A percentile compares a stretch with the other conserved stretches of the same genome.
Evolutionary conservation across 345 rosid genomes (phyloP).

Genomic region (Dipteronia sinensis): DNA sequence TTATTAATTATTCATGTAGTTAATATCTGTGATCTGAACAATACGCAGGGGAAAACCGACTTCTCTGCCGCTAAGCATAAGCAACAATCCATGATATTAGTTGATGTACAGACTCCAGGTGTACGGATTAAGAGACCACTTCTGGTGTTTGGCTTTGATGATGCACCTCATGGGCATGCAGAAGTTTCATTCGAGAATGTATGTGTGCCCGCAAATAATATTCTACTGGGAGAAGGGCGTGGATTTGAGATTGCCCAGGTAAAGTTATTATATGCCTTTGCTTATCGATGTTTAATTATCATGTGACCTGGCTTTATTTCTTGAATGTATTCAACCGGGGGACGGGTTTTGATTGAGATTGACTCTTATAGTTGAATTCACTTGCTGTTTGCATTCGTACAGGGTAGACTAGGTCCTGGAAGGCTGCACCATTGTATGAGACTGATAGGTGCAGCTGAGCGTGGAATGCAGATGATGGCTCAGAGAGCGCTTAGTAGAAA

Average conservation of each 20-base stretch:
- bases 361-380: neutral
- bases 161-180: conserved; percentile 99
- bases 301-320: neutral
- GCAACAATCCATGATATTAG: conserved; percentile 97
- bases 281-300: neutral
- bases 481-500: conserved; percentile 78
- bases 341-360: neutral
- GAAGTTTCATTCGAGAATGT: conserved; percentile 81
- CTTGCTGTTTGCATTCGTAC: conserved; percentile 30
- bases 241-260: conserved; percentile 99
- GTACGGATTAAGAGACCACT: conserved; percentile 78
- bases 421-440: conserved; percentile 99
- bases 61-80: conserved; percentile 75
- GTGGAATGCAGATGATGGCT: conserved; percentile 94
- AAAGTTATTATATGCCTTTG: conserved; percentile 18
- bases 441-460: conserved; percentile 94
- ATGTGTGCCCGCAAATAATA: conserved; percentile 75
- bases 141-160: conserved; percentile 87
- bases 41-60: conserved; percentile 86
- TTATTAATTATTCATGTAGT: conserved; percentile 7
- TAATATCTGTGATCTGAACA: conserved; percentile 16
- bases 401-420: conserved; percentile 99
- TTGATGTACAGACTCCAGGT: conserved; percentile 78
- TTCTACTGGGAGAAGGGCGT: conserved; percentile 93
- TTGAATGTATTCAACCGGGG: neutral